phyloP scores from a whole-genome alignment of 768 basidiomycete genomes.

The Boletellus sp. region DNA sequence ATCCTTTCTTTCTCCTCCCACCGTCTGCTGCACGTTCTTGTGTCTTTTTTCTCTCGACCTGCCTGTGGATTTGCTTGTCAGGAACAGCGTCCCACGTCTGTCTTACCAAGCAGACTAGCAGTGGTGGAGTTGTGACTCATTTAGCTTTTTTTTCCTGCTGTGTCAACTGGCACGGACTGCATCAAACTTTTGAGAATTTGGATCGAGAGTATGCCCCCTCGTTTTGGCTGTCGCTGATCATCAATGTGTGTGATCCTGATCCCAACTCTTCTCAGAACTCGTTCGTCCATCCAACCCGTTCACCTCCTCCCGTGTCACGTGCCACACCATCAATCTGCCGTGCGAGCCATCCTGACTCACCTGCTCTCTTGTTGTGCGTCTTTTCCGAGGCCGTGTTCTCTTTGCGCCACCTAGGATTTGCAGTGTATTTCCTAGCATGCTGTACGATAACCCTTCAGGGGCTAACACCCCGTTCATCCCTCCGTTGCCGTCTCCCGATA shows the following conservation, averaged over 20 bases:
- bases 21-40: conserved; percentile 6
- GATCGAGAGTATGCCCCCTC: conserved; percentile 4
- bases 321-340: conserved; percentile 5
- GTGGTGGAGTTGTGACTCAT: neutral
- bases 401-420: conserved; percentile 15
- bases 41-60: conserved; percentile 14
- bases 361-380: conserved; percentile 15
- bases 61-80: conserved; percentile 12
- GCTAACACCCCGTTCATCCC: conserved; percentile 37
- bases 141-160: neutral
- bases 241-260: neutral
- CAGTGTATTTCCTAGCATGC: conserved; percentile 26
- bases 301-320: neutral
- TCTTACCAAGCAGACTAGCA: neutral
- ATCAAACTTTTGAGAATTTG: neutral
- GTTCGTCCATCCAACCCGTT: neutral
- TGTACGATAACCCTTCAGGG: conserved; percentile 30
- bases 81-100: neutral
- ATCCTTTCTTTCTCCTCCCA: conserved; percentile 17
- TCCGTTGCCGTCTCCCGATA: conserved; percentile 36
- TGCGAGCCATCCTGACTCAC: conserved; percentile 17
- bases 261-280: conserved; percentile 9
- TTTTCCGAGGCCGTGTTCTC: neutral
- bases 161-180: conserved; percentile 6
- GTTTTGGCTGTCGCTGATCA: neutral